Evolutionary conservation across 257 asterid species (phyloP).

Genomic region (Echium plantagineum): DNA sequence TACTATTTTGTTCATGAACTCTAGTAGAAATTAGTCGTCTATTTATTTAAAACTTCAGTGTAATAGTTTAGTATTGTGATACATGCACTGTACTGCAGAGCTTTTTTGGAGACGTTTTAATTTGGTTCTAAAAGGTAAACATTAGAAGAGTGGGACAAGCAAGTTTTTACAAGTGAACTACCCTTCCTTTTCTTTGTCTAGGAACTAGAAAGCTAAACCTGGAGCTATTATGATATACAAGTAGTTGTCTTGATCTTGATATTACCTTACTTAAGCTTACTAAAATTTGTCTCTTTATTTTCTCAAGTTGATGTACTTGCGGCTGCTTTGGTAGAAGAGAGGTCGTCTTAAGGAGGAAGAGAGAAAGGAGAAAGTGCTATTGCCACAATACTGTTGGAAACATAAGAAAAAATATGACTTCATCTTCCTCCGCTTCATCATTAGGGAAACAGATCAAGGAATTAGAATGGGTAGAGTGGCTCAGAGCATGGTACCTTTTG

Average conservation of each 20-base stretch:
- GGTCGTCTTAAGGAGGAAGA: neutral
- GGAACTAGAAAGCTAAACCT: neutral
- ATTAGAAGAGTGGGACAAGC: neutral
- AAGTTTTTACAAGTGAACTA: neutral
- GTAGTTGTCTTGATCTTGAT: neutral
- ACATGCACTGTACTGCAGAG: neutral
- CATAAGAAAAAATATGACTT: neutral
- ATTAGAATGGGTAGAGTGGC: constrained; percentile 7
- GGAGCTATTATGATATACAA: neutral
- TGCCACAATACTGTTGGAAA: neutral
- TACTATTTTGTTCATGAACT: too few relatives aligned
- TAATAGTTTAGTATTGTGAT: neutral
- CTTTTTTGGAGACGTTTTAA: too few relatives aligned
- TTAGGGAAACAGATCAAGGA: neutral
- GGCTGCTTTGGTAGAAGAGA: neutral
- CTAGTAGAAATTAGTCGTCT: neutral
- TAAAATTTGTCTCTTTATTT: neutral
- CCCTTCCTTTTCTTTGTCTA: neutral
- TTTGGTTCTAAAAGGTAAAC: neutral
- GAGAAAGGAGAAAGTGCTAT: neutral
- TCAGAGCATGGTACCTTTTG: constrained; percentile 4
- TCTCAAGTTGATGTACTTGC: neutral
- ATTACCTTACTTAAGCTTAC: neutral
- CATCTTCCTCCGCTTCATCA: neutral
- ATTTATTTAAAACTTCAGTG: too few relatives aligned